These are phyloP conservation scores for Nymphaea thermarum DNA, from an alignment of 164 flowering plant genomes.

Conservation along the genomic window DNA sequence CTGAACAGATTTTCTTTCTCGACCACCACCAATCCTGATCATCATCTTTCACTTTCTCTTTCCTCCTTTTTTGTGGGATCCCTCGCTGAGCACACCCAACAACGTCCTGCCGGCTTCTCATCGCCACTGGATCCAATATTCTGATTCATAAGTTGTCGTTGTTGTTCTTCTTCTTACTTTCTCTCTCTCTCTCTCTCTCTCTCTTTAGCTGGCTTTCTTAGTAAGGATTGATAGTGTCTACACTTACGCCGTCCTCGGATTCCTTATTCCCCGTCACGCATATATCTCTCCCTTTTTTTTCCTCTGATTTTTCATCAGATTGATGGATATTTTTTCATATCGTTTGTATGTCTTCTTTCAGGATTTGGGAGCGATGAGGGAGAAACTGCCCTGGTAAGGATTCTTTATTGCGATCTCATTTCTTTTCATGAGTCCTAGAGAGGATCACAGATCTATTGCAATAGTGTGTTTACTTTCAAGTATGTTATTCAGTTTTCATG, in stretches of 20 bases:
- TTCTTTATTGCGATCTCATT: neutral
- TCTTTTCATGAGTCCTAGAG: too few relatives aligned
- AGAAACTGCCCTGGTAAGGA: neutral
- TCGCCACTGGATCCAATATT: neutral
- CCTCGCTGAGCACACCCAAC: neutral
- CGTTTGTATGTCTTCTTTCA: neutral
- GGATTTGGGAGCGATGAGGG: neutral
- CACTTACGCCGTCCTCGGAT: too few relatives aligned
- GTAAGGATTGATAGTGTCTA: too few relatives aligned
- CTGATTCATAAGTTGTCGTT: neutral
- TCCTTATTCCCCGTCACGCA: too few relatives aligned
- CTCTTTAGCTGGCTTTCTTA: neutral
- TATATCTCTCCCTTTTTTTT: neutral
- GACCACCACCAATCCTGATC: neutral
- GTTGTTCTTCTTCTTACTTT: neutral
- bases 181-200: too few relatives aligned
- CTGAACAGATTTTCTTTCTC: neutral
- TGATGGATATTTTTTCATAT: too few relatives aligned
- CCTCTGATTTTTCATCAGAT: too few relatives aligned
- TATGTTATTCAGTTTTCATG: too few relatives aligned
- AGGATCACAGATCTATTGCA: too few relatives aligned
- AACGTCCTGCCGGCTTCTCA: neutral
- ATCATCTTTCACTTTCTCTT: neutral
- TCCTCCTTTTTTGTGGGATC: neutral
- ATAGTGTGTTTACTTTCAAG: too few relatives aligned